Percentiles rank a stretch among this genome's conserved stretches.
phyloP scores from a whole-genome alignment of 768 basidiomycete genomes.

The Amanita polypyramis region DNA sequence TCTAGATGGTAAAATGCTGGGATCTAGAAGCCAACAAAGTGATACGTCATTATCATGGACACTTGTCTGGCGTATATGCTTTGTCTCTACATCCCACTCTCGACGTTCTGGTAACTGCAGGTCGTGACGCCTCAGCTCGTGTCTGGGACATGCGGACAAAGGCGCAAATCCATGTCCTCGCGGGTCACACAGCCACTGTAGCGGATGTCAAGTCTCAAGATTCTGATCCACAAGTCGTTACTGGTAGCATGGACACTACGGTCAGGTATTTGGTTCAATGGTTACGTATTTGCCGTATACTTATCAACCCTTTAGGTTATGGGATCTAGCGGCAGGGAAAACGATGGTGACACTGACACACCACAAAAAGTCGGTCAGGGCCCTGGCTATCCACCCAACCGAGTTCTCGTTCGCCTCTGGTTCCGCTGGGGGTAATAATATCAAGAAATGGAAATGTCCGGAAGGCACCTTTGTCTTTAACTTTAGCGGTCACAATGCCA shows the following conservation, averaged over 20 bases:
- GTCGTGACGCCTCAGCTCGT: constrained; percentile 92
- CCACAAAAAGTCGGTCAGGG: constrained; percentile 96
- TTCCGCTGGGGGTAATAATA: constrained; percentile 97
- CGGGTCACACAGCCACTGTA: constrained; percentile 92
- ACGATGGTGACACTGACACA: constrained; percentile 96
- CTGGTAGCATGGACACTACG: constrained; percentile 97
- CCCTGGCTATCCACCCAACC: constrained; percentile 89
- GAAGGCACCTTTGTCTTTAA: constrained; percentile 95
- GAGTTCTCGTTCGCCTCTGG: constrained; percentile 96
- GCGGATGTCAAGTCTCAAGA: constrained; percentile 96
- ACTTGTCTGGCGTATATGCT: constrained; percentile 95
- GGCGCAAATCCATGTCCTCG: constrained; percentile 85
- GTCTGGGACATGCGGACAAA: constrained; percentile 99
- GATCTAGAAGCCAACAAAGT: constrained; percentile 98
- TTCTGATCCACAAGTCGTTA: constrained; percentile 96
- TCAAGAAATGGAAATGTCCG: constrained; percentile 99
- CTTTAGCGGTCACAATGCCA: constrained; percentile 92
- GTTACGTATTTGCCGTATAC: background rate
- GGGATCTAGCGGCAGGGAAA: constrained; percentile 98
- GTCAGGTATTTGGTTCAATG: constrained; percentile 53
- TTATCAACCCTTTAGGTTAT: constrained; percentile 42
- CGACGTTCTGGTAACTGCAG: constrained; percentile 89
- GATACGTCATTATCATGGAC: constrained; percentile 97
- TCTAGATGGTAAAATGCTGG: constrained; percentile 99
- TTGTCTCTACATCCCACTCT: constrained; percentile 91